Evolutionary conservation across 1,284 basidiomycete species (phyloP).

Genomic region (Puccinia polysora): DNA sequence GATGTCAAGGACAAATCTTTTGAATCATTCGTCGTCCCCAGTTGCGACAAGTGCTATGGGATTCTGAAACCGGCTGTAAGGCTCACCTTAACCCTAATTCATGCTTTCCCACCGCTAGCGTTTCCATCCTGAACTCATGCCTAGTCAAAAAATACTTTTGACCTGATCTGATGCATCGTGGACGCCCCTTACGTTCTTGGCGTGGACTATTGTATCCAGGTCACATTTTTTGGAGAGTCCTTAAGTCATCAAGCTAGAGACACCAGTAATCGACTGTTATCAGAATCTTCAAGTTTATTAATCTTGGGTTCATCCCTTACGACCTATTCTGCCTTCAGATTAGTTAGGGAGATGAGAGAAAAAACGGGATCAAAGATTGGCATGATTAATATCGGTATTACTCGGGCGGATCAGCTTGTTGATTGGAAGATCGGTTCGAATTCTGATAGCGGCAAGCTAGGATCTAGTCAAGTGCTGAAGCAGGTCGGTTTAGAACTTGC

Average conservation of each 20-base stretch:
- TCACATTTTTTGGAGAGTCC: constrained; percentile 53
- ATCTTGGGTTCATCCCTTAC: constrained; percentile 51
- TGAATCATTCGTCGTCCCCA: constrained; percentile 51
- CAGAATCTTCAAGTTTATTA: constrained; percentile 48
- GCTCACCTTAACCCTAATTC: not conserved
- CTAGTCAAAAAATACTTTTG: not conserved
- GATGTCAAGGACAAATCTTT: constrained; percentile 37
- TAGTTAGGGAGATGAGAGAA: constrained; percentile 51
- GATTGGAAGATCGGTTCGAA: constrained; percentile 39
- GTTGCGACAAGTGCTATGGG: constrained; percentile 51
- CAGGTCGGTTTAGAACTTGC: constrained; percentile 11
- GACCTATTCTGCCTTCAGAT: constrained; percentile 52
- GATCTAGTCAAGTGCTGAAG: constrained; percentile 50
- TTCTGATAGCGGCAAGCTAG: constrained; percentile 46
- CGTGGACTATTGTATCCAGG: constrained; percentile 21
- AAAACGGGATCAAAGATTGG: constrained; percentile 44
- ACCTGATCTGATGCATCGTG: no score
- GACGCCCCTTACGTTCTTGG: no score
- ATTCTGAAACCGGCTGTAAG: constrained; percentile 50
- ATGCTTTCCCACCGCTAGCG: not conserved
- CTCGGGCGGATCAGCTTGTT: constrained; percentile 49
- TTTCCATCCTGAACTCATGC: not conserved
- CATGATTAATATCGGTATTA: constrained; percentile 51
- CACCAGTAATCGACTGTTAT: constrained; percentile 46
- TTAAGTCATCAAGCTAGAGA: constrained; percentile 49